Conservation (phyloP, 1,284 basidiomycete species). For the Heterobasidion irregulare region DNA sequence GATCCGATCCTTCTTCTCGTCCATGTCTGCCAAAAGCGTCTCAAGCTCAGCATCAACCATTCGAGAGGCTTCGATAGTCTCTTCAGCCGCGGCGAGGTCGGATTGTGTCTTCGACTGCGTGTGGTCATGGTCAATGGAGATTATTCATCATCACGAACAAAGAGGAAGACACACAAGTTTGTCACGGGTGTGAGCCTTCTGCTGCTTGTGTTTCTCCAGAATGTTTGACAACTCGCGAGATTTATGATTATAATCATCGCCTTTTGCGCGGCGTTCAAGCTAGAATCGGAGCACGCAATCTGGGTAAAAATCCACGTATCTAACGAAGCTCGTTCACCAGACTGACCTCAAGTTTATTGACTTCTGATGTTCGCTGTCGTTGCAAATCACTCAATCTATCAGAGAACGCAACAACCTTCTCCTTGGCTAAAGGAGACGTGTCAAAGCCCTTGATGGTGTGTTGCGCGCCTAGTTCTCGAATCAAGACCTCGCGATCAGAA, state of each 20-base stretch:
- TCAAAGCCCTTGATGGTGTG: constrained; percentile 73
- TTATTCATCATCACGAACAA: not conserved
- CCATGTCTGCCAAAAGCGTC: constrained; percentile 54
- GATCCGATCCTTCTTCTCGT: constrained; percentile 55
- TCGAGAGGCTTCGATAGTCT: constrained; percentile 47
- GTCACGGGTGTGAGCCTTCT: constrained; percentile 42
- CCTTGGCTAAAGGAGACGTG: constrained; percentile 52
- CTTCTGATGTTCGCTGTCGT: constrained; percentile 43
- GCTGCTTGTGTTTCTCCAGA: constrained; percentile 43
- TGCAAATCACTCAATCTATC: constrained; percentile 51
- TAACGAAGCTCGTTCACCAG: not conserved
- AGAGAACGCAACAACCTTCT: constrained; percentile 66
- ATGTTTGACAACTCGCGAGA: constrained; percentile 43
- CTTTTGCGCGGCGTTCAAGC: constrained; percentile 42
- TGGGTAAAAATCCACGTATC: not conserved
- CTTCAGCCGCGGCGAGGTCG: constrained; percentile 45
- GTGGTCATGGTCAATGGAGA: not conserved
- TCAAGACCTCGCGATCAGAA: constrained; percentile 62
- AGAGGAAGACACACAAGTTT: constrained; percentile 45
- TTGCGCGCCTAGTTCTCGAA: constrained; percentile 63
- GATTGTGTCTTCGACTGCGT: constrained; percentile 40
- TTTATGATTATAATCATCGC: constrained; percentile 52
- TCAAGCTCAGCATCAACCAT: constrained; percentile 50
- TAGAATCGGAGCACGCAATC: constrained; percentile 14
- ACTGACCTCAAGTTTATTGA: constrained; percentile 56